Evolutionary conservation across 2,329 filamentous ascomycete genomes (phyloP), one percentile per base, ranked within the genome.

Genomic region (Penicillium palitans): DNA sequence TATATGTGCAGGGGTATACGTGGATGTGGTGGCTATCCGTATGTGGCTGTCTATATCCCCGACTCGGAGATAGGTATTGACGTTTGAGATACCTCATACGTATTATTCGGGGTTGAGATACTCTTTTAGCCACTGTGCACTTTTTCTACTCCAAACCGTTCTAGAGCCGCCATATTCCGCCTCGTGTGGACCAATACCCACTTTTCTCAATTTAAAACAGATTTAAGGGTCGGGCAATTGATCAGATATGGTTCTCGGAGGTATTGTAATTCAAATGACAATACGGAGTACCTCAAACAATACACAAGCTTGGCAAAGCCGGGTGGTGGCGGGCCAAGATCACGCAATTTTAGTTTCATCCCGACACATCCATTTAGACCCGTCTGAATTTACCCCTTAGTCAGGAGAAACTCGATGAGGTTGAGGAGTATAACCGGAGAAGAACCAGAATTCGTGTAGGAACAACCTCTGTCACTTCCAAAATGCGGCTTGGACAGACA

Each of bases 401-500:
- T 56, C 39, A 44, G 40, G 54, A 29, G 46, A 33, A 31, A 31
- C 9, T 25, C n/a, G 31, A 29, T 31, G 51, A 15, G 49, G 15
- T 17, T 41, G n/a, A 41, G 49, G 52, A 27, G 52, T 7, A 25
- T 46, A 17, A 31, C 13, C 3, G 29, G 19, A 33, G 12, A 19
- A 21, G 19, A n/a, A 7, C 42, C 42, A n/a, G 25, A 40, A 41
- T 29, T 24, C 42, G 55, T 29, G 58, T 31, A 48, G 47, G 41
- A 46, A 48, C 47, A 45, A 29, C 42, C 42, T n/a, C 24, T 19
- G 42, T 42, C 39, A 25, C 37, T 57, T 33, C 37, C 58, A 65
- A 19, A 45, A 67, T 67, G 65, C 52, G 62, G 45, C n/a, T 66
- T 35, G 51, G 39, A 57, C 52, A 52, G 46, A 42, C 57, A 35